Evolutionary conservation across 2,329 filamentous ascomycete species (phyloP).

Genomic region (Colletotrichum incanum): DNA sequence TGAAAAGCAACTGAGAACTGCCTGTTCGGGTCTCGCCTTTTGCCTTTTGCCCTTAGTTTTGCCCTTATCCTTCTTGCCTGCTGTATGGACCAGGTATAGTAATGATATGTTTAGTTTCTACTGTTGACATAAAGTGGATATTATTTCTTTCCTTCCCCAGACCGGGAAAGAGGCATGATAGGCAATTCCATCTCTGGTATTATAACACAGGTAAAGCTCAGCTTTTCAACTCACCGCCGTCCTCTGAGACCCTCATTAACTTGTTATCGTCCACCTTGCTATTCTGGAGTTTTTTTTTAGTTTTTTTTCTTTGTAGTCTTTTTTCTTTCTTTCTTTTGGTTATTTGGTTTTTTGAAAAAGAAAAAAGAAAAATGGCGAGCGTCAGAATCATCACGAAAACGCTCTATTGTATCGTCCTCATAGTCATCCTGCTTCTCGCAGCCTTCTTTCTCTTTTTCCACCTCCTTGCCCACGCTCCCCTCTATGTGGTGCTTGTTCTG

Average conservation of each 20-base stretch:
- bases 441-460: background rate
- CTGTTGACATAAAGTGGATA: too few species aligned
- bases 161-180: background rate
- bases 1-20: background rate
- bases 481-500: background rate
- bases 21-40: background rate
- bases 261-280: background rate
- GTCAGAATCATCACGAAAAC: too few species aligned
- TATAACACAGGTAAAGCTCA: background rate
- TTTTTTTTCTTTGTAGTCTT: too few species aligned
- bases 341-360: too few species aligned
- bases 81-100: too few species aligned
- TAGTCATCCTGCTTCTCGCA: background rate
- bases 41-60: too few species aligned
- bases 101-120: too few species aligned
- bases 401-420: background rate
- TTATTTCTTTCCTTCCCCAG: background rate
- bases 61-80: too few species aligned
- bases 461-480: background rate
- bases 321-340: too few species aligned
- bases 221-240: background rate
- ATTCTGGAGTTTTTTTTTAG: too few species aligned
- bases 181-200: background rate
- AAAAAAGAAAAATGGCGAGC: too few species aligned
- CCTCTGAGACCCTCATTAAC: too few species aligned